These are phyloP conservation scores for Tuber indicum DNA, from an alignment of 495 filamentous ascomycete genomes.

Conservation along the genomic window DNA sequence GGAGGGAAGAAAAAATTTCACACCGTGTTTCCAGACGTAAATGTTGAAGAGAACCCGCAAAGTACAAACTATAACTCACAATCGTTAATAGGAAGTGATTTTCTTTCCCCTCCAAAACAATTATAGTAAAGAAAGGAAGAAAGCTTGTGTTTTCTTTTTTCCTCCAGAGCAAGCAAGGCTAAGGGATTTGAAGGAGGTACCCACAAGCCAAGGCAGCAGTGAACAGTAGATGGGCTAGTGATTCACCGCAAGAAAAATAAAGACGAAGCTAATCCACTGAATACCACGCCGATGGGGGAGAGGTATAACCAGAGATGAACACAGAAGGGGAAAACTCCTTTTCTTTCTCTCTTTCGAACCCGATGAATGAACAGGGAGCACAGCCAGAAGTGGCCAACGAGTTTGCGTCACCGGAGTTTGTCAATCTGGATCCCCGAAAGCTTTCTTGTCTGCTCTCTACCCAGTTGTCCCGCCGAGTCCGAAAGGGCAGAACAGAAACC, in stretches of 20 bases:
- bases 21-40: background rate
- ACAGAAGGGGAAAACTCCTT: conserved; percentile 25
- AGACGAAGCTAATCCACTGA: conserved; percentile 34
- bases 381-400: conserved; percentile 31
- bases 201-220: background rate
- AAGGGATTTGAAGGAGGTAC: background rate
- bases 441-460: conserved; percentile 20
- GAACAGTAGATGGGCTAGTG: conserved; percentile 6
- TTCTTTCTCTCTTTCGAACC: conserved; percentile 14
- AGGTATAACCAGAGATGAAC: conserved; percentile 24
- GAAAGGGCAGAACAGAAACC: conserved; percentile 33
- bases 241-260: conserved; percentile 34
- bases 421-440: conserved; percentile 31
- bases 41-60: conserved; percentile 1
- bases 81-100: background rate
- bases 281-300: conserved; percentile 16
- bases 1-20: background rate
- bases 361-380: conserved; percentile 24
- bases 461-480: conserved; percentile 28
- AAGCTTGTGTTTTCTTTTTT: conserved; percentile 1
- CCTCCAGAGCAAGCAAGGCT: background rate
- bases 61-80: conserved; percentile 2
- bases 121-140: background rate
- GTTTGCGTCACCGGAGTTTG: conserved; percentile 34
- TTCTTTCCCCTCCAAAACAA: background rate